These are phyloP conservation scores for Phalaenopsis hybrid DNA, from an alignment of 116 monocot genomes.

Conservation along the genomic window DNA sequence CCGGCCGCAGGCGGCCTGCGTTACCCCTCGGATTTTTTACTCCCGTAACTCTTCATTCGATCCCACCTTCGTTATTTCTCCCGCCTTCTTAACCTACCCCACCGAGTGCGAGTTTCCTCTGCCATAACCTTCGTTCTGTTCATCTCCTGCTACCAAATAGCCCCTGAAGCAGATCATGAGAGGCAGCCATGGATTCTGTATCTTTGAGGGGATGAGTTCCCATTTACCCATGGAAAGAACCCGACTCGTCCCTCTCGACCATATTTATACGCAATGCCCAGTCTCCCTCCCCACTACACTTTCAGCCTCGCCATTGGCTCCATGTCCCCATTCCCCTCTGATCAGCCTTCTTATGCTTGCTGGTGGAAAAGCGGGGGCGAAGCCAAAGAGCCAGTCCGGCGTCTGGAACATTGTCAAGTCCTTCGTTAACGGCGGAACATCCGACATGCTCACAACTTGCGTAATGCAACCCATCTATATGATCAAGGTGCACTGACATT, in stretches of 20 bases:
- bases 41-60: too few relatives aligned
- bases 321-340: not conserved
- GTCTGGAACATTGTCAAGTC: slow-evolving; percentile 72
- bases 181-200: too few relatives aligned
- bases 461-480: slow-evolving; percentile 88
- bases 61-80: too few relatives aligned
- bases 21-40: too few relatives aligned
- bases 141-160: too few relatives aligned
- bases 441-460: slow-evolving; percentile 88
- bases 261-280: not conserved
- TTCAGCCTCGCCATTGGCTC: not conserved
- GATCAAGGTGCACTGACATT: slow-evolving; percentile 40
- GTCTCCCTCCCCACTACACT: too few relatives aligned
- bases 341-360: not conserved
- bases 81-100: too few relatives aligned
- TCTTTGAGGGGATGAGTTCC: too few relatives aligned
- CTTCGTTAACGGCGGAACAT: slow-evolving; percentile 79
- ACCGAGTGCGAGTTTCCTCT: too few relatives aligned
- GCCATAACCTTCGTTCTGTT: too few relatives aligned
- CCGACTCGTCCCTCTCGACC: not conserved
- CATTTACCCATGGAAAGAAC: not conserved
- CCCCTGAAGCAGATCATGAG: too few relatives aligned
- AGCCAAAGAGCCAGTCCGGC: slow-evolving; percentile 21
- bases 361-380: slow-evolving; percentile 16
- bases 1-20: too few relatives aligned